Percentiles rank a stretch among this genome's conserved stretches.
Conservation (phyloP, 352 stramenopile species). For the Pythium aquatile region DNA sequence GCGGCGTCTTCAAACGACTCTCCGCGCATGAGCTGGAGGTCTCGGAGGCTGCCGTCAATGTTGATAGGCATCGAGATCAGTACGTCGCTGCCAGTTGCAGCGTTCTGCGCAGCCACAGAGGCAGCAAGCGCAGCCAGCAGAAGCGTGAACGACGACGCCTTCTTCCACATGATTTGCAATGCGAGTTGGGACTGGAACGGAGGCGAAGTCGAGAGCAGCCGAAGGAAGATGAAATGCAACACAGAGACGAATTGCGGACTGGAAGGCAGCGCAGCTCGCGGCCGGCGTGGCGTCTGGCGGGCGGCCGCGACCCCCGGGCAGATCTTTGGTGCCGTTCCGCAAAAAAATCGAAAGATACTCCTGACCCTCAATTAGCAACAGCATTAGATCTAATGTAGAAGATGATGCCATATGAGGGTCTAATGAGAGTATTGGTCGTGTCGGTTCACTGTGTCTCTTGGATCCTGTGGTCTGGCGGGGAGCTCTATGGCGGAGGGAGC, state of each 20-base stretch:
- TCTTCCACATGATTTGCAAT: slow-evolving; percentile 24
- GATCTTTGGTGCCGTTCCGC: slow-evolving; percentile 26
- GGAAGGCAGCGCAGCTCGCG: slow-evolving; percentile 6
- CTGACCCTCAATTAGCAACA: not conserved
- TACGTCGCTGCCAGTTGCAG: slow-evolving; percentile 41
- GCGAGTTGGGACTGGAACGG: not conserved
- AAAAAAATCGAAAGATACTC: slow-evolving; percentile 30
- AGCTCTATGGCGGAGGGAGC: not conserved
- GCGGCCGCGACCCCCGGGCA: not conserved
- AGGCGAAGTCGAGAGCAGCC: not conserved
- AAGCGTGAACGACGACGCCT: slow-evolving; percentile 14
- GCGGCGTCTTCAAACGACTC: slow-evolving; percentile 68
- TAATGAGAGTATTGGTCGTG: slow-evolving; percentile 23
- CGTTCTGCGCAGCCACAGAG: slow-evolving; percentile 27
- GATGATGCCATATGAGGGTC: slow-evolving; percentile 6
- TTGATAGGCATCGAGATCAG: slow-evolving; percentile 65
- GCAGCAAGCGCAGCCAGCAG: slow-evolving; percentile 18
- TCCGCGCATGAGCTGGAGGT: slow-evolving; percentile 67
- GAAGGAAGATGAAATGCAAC: slow-evolving; percentile 9
- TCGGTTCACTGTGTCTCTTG: slow-evolving; percentile 24
- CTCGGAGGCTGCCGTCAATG: slow-evolving; percentile 53
- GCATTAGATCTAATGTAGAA: not conserved
- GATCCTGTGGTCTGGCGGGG: not conserved
- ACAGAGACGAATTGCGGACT: slow-evolving; percentile 19
- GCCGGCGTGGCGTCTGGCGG: not conserved